These are phyloP conservation scores for Termitomyces titanicus DNA, from an alignment of 768 basidiomycete genomes.

Conservation along the genomic window DNA sequence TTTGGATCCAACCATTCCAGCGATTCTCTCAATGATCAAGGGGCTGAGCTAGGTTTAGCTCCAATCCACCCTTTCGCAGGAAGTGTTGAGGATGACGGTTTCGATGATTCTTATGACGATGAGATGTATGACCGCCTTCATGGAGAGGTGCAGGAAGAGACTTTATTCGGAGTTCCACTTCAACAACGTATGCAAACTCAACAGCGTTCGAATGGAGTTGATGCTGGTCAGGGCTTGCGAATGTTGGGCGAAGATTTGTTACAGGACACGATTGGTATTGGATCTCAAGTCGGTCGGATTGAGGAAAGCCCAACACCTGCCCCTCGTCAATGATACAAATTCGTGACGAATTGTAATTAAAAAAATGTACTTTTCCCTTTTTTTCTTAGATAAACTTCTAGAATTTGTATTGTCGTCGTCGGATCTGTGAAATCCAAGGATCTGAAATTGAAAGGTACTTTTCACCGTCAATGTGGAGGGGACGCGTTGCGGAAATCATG, in stretches of 20 bases:
- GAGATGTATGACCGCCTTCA: constrained; percentile 47
- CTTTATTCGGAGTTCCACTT: constrained; percentile 67
- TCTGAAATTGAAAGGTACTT: too few species aligned
- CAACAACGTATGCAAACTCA: constrained; percentile 36
- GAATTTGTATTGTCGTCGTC: too few species aligned
- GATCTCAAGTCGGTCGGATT: constrained; percentile 48
- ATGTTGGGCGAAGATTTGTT: constrained; percentile 63
- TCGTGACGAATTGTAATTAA: neutral
- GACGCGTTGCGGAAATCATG: too few species aligned
- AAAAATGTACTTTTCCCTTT: neutral
- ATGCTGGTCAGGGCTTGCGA: constrained; percentile 34
- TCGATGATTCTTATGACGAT: constrained; percentile 52
- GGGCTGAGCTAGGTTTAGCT: constrained; percentile 29
- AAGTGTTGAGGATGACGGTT: constrained; percentile 36
- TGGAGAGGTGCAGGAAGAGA: constrained; percentile 52
- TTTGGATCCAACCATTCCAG: constrained; percentile 52
- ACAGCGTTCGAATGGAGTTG: constrained; percentile 13
- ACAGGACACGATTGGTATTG: constrained; percentile 62
- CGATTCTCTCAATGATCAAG: constrained; percentile 53
- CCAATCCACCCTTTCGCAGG: constrained; percentile 63
- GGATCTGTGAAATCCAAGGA: too few species aligned
- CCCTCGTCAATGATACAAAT: neutral
- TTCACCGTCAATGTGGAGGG: too few species aligned
- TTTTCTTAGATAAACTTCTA: neutral
- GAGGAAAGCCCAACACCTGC: constrained; percentile 69